A percentile compares a stretch with the other conserved stretches of the same genome.
Evolutionary conservation across 176 grass and related monocot species (phyloP).

Genomic region (Panicum miliaceum): DNA sequence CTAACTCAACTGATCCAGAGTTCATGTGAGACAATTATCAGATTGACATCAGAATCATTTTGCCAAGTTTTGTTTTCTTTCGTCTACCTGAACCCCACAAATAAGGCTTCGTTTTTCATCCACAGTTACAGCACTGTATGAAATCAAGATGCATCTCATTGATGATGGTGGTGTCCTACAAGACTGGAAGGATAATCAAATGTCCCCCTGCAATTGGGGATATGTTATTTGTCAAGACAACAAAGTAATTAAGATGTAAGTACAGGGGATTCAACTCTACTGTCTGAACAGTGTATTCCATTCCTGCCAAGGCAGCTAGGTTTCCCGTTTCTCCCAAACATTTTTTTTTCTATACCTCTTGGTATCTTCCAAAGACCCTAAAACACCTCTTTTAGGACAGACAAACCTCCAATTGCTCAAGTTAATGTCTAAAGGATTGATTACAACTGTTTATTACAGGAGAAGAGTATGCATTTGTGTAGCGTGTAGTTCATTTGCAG

Average conservation of each 20-base stretch:
- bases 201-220: conserved; percentile 52
- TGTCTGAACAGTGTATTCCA: conserved; percentile 26
- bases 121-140: conserved; percentile 42
- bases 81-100: conserved; percentile 3
- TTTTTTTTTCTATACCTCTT: not conserved
- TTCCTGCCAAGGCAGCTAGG: not conserved
- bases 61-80: not conserved
- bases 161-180: conserved; percentile 48
- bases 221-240: conserved; percentile 42
- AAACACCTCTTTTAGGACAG: not conserved
- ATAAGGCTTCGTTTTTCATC: not conserved
- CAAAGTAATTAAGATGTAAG: conserved; percentile 60
- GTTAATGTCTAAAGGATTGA: not conserved
- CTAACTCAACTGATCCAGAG: conserved; percentile 12
- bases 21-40: not conserved
- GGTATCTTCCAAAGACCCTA: not conserved
- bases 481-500: conserved; percentile 5
- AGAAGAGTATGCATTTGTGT: conserved; percentile 4
- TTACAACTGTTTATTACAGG: conserved; percentile 24
- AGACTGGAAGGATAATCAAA: conserved; percentile 64
- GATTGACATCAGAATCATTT: conserved; percentile 6
- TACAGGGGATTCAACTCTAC: conserved; percentile 31
- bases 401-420: not conserved
- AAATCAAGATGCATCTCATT: conserved; percentile 58
- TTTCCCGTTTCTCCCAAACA: too few relatives aligned